These are phyloP conservation scores for Schwanniomyces polymorphus DNA, from an alignment of 805 yeast genomes.

Conservation along the genomic window DNA sequence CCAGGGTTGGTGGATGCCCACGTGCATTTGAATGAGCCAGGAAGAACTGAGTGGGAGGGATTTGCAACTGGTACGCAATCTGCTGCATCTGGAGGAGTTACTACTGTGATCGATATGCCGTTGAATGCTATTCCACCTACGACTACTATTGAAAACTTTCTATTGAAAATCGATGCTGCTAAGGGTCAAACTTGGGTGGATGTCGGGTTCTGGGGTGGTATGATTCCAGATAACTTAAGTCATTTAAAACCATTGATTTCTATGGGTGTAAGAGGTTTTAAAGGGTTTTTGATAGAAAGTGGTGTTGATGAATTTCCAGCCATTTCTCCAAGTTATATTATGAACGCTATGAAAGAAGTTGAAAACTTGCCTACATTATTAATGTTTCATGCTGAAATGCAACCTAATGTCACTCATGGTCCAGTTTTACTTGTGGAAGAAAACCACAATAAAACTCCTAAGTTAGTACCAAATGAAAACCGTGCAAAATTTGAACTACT, in stretches of 20 bases:
- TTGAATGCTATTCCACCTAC: slow-evolving; percentile 95
- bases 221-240: slow-evolving; percentile 73
- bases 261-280: slow-evolving; percentile 92
- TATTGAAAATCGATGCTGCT: slow-evolving; percentile 77
- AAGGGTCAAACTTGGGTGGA: slow-evolving; percentile 85
- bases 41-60: slow-evolving; percentile 99
- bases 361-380: slow-evolving; percentile 66
- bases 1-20: slow-evolving; percentile 95
- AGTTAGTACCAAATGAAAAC: slow-evolving; percentile 19
- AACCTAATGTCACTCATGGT: slow-evolving; percentile 34
- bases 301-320: slow-evolving; percentile 98
- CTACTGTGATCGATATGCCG: slow-evolving; percentile 96
- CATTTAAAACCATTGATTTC: slow-evolving; percentile 73
- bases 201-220: slow-evolving; percentile 95
- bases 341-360: slow-evolving; percentile 63
- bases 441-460: slow-evolving; percentile 21
- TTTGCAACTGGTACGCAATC: slow-evolving; percentile 95
- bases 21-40: slow-evolving; percentile 94
- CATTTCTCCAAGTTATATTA: slow-evolving; percentile 63
- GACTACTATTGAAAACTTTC: slow-evolving; percentile 75
- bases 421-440: slow-evolving; percentile 23
- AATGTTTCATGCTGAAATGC: slow-evolving; percentile 95
- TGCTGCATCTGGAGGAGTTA: slow-evolving; percentile 95
- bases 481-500: slow-evolving; percentile 14
- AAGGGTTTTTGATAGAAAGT: slow-evolving; percentile 87